These are phyloP conservation scores for Thelonectria rubi DNA, from an alignment of 2,329 filamentous ascomycete genomes.

Conservation along the genomic window DNA sequence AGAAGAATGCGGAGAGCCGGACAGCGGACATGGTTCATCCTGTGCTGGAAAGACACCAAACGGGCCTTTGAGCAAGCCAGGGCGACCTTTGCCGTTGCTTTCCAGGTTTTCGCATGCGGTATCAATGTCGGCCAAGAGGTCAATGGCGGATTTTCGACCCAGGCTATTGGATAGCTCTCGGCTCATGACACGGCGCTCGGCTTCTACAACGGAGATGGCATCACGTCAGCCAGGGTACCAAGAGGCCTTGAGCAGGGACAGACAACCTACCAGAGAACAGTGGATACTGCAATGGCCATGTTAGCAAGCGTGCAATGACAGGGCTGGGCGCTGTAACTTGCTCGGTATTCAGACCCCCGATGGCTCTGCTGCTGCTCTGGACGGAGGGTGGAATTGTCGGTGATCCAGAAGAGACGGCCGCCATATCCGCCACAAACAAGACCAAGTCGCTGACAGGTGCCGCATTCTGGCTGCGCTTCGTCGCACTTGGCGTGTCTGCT, in stretches of 20 bases:
- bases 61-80: constrained; percentile 30
- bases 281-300: constrained; percentile 41
- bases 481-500: constrained; percentile 57
- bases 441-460: constrained; percentile 47
- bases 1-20: constrained; percentile 9
- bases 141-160: constrained; percentile 33
- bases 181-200: constrained; percentile 36
- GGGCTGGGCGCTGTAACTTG: neutral
- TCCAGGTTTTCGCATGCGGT: constrained; percentile 34
- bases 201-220: constrained; percentile 20
- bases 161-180: constrained; percentile 47
- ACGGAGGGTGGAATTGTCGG: constrained; percentile 36
- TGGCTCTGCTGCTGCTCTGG: constrained; percentile 38
- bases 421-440: constrained; percentile 52
- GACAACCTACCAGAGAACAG: constrained; percentile 50
- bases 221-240: constrained; percentile 4
- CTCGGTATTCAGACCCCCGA: constrained; percentile 46
- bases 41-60: constrained; percentile 35
- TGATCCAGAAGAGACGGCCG: constrained; percentile 46
- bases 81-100: neutral
- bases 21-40: neutral
- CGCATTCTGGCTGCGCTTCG: constrained; percentile 51
- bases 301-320: neutral
- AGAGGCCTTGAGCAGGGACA: constrained; percentile 39
- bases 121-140: constrained; percentile 40